Evolutionary conservation across 1,284 basidiomycete species (phyloP).

Genomic region (Microbotryum violaceum): DNA sequence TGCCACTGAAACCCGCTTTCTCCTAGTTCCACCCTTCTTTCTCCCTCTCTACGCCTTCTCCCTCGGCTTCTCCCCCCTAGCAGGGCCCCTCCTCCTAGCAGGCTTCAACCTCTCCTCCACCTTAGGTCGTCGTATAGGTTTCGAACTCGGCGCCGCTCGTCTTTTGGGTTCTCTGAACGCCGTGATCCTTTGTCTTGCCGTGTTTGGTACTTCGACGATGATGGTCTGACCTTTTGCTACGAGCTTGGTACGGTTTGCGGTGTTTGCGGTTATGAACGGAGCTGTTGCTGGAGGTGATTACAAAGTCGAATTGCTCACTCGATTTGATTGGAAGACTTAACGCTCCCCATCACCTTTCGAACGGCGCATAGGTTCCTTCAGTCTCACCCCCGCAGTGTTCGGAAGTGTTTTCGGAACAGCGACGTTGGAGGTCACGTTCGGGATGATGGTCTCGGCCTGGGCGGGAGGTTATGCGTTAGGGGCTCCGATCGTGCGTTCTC

Average conservation of each 20-base stretch:
- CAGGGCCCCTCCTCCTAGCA: constrained; percentile 15
- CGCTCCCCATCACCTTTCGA: too few species aligned
- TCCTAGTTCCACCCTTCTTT: constrained; percentile 1
- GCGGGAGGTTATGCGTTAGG: background rate
- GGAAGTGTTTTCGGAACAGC: constrained; percentile 14
- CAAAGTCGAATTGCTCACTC: too few species aligned
- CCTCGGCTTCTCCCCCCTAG: constrained; percentile 6
- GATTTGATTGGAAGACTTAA: too few species aligned
- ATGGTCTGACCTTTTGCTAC: constrained; percentile 21
- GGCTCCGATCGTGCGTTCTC: background rate
- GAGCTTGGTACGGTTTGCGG: constrained; percentile 1
- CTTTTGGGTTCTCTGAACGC: constrained; percentile 22
- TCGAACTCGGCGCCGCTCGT: constrained; percentile 19
- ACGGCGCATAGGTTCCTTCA: constrained; percentile 12
- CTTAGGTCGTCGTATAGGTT: constrained; percentile 14
- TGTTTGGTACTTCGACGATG: constrained; percentile 12
- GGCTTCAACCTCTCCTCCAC: constrained; percentile 25
- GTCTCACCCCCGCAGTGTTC: constrained; percentile 16
- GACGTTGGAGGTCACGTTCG: constrained; percentile 10
- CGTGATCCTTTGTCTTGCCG: constrained; percentile 13
- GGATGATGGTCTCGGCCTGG: constrained; percentile 7
- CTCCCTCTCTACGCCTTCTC: constrained; percentile 22
- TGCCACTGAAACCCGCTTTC: background rate
- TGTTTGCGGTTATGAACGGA: constrained; percentile 23
- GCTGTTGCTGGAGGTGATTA: background rate